These are phyloP conservation scores for Cercospora sesami DNA, from an alignment of 2,329 filamentous ascomycete genomes.

Conservation along the genomic window DNA sequence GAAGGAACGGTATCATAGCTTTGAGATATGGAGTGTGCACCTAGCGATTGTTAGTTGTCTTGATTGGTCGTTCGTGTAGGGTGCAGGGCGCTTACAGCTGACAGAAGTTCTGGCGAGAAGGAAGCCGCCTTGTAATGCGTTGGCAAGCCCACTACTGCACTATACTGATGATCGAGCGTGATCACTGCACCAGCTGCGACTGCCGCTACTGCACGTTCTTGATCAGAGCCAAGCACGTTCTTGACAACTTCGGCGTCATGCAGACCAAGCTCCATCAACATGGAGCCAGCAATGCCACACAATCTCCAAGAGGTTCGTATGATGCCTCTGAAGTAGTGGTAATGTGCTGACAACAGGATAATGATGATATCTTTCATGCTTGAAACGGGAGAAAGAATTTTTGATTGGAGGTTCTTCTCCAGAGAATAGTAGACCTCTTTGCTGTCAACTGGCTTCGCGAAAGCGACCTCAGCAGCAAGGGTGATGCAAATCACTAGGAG, in stretches of 20 bases:
- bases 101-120: not conserved
- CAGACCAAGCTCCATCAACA: not conserved
- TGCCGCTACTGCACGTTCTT: not conserved
- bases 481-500: not conserved
- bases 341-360: not conserved
- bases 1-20: not conserved
- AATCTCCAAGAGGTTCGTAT: not conserved
- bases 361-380: not conserved
- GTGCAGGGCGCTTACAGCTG: not conserved
- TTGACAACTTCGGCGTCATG: not conserved
- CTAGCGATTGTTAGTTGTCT: not conserved
- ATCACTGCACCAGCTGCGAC: not conserved
- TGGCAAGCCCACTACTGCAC: not conserved
- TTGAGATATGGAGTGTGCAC: not conserved
- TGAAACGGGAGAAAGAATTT: not conserved
- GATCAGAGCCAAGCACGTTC: not conserved
- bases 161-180: constrained; percentile 2
- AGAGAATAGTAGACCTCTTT: not conserved
- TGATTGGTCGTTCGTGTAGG: not conserved
- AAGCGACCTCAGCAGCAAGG: not conserved
- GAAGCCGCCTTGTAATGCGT: not conserved
- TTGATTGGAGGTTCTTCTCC: not conserved
- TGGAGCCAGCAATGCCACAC: not conserved
- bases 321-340: not conserved
- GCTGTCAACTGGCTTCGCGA: not conserved